Conservation (phyloP, 139 green algal species). For the Micromonas pusilla region DNA sequence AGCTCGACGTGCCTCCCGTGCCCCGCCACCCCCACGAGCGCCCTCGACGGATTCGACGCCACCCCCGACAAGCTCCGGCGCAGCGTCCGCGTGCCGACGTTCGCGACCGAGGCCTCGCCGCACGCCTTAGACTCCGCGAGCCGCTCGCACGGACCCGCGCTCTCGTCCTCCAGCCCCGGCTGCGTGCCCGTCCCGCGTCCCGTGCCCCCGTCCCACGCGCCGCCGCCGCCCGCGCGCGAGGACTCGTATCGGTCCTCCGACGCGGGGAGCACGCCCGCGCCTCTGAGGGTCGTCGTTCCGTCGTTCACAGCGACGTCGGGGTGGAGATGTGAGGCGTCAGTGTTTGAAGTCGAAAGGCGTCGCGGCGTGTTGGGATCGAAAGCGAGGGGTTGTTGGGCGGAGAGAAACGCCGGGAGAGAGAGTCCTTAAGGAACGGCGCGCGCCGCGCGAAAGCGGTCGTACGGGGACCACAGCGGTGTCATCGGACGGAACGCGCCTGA, state of each 20-base stretch:
- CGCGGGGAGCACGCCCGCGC: background rate
- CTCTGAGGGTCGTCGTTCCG: background rate
- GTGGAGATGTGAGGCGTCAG: too few species aligned
- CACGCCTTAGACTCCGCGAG: background rate
- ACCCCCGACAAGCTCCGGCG: background rate
- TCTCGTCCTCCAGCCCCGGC: background rate
- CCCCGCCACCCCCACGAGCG: background rate
- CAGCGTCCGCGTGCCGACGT: background rate
- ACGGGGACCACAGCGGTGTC: background rate
- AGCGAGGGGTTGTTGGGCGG: too few species aligned
- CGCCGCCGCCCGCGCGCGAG: background rate
- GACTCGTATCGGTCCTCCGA: background rate
- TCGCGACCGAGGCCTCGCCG: background rate
- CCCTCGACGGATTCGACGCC: background rate
- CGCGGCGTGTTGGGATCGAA: too few species aligned
- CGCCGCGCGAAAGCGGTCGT: background rate
- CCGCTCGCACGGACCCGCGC: background rate
- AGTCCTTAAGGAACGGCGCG: background rate
- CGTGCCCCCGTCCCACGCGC: too few species aligned
- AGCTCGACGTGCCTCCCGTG: background rate
- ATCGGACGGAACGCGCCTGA: background rate
- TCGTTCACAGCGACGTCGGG: background rate
- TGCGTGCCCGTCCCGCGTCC: too few species aligned
- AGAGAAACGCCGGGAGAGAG: too few species aligned
- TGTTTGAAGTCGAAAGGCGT: too few species aligned